Percentiles rank a stretch among this genome's conserved stretches.
Evolutionary conservation across 1,284 basidiomycete genomes (phyloP).

Genomic region (Phlebopus sp.): DNA sequence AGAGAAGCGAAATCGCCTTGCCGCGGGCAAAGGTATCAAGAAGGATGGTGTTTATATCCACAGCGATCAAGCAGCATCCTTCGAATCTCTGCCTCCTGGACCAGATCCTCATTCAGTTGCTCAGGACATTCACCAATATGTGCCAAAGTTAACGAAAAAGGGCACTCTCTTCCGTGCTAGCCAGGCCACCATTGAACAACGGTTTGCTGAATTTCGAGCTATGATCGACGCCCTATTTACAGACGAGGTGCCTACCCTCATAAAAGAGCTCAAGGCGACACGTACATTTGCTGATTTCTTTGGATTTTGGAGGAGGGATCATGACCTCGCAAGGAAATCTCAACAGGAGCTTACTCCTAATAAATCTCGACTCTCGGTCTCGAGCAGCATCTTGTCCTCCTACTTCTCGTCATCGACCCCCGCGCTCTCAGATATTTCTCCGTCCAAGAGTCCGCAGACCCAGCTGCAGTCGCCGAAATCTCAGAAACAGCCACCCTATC

Average conservation of each 20-base stretch:
- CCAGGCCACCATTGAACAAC: conserved; percentile 61
- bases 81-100: conserved; percentile 81
- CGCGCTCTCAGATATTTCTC: conserved; percentile 25
- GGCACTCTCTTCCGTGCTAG: conserved; percentile 68
- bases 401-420: conserved; percentile 50
- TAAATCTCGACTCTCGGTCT: conserved; percentile 28
- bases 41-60: conserved; percentile 69
- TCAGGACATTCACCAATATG: conserved; percentile 57
- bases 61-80: conserved; percentile 68
- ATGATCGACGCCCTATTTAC: conserved; percentile 58
- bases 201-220: conserved; percentile 54
- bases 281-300: conserved; percentile 70
- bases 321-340: conserved; percentile 51
- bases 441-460: conserved; percentile 33
- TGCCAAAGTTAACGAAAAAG: conserved; percentile 68
- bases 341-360: conserved; percentile 11
- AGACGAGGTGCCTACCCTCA: conserved; percentile 59
- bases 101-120: conserved; percentile 69
- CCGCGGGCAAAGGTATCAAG: conserved; percentile 71
- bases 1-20: conserved; percentile 59
- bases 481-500: not conserved
- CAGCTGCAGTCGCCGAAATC: conserved; percentile 24
- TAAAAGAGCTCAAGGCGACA: conserved; percentile 61
- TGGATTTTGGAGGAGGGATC: conserved; percentile 68
- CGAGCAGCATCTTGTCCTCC: conserved; percentile 49